Conservation (phyloP, 495 filamentous ascomycete genomes). For the Barbatosphaeria neglecta region DNA sequence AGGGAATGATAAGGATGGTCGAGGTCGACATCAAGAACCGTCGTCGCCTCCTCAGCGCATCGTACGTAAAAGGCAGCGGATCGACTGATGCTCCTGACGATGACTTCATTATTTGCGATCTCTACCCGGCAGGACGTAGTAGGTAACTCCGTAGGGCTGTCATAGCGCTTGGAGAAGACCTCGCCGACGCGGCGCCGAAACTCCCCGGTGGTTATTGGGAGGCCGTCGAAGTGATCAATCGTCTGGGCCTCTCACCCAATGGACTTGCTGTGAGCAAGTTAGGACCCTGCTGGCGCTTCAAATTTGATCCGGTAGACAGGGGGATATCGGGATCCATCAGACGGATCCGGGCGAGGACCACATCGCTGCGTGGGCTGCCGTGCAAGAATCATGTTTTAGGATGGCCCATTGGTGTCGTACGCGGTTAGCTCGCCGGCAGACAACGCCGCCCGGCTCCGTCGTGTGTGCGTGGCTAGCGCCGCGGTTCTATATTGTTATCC, state of each 20-base stretch:
- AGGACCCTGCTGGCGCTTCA: background rate
- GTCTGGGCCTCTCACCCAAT: too few species aligned
- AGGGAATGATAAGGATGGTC: background rate
- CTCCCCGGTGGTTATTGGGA: background rate
- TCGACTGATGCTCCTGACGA: background rate
- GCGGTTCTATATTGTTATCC: background rate
- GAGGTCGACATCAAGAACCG: background rate
- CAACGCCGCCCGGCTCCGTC: too few species aligned
- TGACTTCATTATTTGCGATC: background rate
- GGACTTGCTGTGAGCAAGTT: too few species aligned
- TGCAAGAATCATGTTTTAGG: too few species aligned
- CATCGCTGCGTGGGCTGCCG: too few species aligned
- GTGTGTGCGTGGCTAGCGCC: background rate
- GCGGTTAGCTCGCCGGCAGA: background rate
- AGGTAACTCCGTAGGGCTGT: background rate
- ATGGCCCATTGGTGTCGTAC: background rate
- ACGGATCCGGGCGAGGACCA: too few species aligned
- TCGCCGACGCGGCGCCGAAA: background rate
- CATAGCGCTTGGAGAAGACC: background rate
- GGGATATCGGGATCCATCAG: too few species aligned
- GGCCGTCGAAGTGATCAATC: too few species aligned
- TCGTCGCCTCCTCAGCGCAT: background rate
- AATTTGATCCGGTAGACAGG: background rate
- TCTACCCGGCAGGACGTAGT: background rate
- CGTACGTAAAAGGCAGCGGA: background rate